Evolutionary conservation across 306 rosid genomes (phyloP).

Genomic region (Ormosia emarginata): DNA sequence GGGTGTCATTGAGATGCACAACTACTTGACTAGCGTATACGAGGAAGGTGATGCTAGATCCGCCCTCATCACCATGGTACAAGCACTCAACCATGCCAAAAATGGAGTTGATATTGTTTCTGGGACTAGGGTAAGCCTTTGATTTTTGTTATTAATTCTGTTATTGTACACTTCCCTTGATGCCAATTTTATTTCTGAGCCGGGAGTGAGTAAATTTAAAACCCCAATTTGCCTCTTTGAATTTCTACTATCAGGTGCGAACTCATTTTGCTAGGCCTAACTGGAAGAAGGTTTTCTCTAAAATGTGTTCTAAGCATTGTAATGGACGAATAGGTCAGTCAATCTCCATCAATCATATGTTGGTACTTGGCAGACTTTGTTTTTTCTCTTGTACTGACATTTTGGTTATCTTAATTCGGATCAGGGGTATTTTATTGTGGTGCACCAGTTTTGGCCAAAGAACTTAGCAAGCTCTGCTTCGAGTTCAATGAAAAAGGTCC

Average conservation of each 20-base stretch:
- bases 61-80: constrained; percentile 98
- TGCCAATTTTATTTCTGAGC: neutral
- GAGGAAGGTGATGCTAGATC: constrained; percentile 99
- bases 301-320: constrained; percentile 84
- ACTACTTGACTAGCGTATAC: constrained; percentile 96
- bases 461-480: constrained; percentile 82
- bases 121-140: constrained; percentile 75
- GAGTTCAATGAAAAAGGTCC: constrained; percentile 96
- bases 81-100: constrained; percentile 99
- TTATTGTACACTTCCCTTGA: neutral
- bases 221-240: neutral
- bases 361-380: neutral
- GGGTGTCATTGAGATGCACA: constrained; percentile 99
- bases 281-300: constrained; percentile 97
- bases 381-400: constrained; percentile 9
- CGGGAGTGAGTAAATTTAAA: constrained; percentile 4
- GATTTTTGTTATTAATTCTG: neutral
- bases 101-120: constrained; percentile 97
- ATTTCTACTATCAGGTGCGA: constrained; percentile 61
- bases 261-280: constrained; percentile 99
- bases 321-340: constrained; percentile 83
- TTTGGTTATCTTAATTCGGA: constrained; percentile 22
- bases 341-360: constrained; percentile 2
- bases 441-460: constrained; percentile 92
- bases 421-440: constrained; percentile 98